Evolutionary conservation across 805 yeast genomes (phyloP), one percentile per base, ranked within the genome.

Genomic region (Ogataea methylovora): DNA sequence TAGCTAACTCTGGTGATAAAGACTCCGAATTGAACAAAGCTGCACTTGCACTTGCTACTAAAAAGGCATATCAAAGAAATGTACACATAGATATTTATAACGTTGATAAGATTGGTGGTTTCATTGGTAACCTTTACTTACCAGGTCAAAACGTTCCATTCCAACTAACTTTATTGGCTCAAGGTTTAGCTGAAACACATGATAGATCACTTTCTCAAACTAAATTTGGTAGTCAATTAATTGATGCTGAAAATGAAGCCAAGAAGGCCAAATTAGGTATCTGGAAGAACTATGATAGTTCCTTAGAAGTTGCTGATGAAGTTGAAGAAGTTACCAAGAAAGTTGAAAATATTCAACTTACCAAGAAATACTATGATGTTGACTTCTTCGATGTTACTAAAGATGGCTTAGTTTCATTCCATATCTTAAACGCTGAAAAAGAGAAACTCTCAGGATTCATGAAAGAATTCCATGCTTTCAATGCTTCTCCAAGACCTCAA

Each of bases 61-160:
- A 67, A 40, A 70, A 71, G 40, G 66, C 71, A 33, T 63, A 75
- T 53, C 95, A 85, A 60, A 72, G 86, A 51, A 84, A 78, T 41
- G 84, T 85, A 28, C 76, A 72, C 42, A 61, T 85, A 42, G 80
- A 79, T 35, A 70, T 85, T 15, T 73, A 73, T 43, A 79, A 73
- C 37, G 71, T 73, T 34, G 95, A 86, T 53, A 82, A 77, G 50
- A 65, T 79, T 36, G 95, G 95, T 38, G 84, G 83, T 0, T 86
- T 86, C 49, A 74, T 84, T 49, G 92, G 94, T 30, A 74, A 77
- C 48, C 47, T 84, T 33, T 81, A 61, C 50, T 48, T 74, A 9
- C 71, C 69, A 11, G 67, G 74, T 2, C 65, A 63, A 29, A 61
- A 64, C 21, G 45, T 53, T 22, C 87, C 85, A 16, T 65, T 76